phyloP scores from a whole-genome alignment of 2,329 filamentous ascomycete genomes.

The Capronia americana region DNA sequence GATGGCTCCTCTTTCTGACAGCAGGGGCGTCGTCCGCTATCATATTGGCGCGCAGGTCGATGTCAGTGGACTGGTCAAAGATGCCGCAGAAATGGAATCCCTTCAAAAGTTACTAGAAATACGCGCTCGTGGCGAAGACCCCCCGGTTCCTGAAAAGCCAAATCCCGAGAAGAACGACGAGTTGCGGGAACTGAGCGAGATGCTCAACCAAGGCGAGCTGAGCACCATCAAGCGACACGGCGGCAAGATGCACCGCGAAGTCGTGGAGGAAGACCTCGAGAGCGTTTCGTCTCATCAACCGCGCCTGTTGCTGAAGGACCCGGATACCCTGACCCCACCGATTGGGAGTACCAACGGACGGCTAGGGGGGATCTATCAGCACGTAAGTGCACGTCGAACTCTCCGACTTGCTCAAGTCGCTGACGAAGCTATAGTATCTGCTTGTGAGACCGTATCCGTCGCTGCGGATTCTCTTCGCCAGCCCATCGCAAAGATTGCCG shows the following conservation, averaged over 20 bases:
- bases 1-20: conserved; percentile 74
- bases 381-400: conserved; percentile 52
- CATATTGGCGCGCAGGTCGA: conserved; percentile 77
- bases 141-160: conserved; percentile 37
- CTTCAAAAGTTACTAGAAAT: conserved; percentile 57
- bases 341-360: conserved; percentile 47
- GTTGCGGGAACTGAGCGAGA: conserved; percentile 70
- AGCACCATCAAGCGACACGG: conserved; percentile 68
- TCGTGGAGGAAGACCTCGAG: conserved; percentile 50
- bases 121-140: conserved; percentile 43
- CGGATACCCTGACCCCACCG: conserved; percentile 39
- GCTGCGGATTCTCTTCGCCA: conserved; percentile 72
- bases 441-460: conserved; percentile 66
- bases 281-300: conserved; percentile 47
- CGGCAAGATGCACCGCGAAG: conserved; percentile 67
- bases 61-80: conserved; percentile 70
- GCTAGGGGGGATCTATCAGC: conserved; percentile 62
- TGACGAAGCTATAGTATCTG: conserved; percentile 45
- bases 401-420: not conserved
- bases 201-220: conserved; percentile 72
- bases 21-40: conserved; percentile 69
- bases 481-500: conserved; percentile 69
- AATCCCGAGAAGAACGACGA: conserved; percentile 59
- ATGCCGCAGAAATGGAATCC: conserved; percentile 69
- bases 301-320: conserved; percentile 58